These are phyloP conservation scores for Vaucheria bursata DNA, from an alignment of 352 stramenopile genomes.

Conservation along the genomic window DNA sequence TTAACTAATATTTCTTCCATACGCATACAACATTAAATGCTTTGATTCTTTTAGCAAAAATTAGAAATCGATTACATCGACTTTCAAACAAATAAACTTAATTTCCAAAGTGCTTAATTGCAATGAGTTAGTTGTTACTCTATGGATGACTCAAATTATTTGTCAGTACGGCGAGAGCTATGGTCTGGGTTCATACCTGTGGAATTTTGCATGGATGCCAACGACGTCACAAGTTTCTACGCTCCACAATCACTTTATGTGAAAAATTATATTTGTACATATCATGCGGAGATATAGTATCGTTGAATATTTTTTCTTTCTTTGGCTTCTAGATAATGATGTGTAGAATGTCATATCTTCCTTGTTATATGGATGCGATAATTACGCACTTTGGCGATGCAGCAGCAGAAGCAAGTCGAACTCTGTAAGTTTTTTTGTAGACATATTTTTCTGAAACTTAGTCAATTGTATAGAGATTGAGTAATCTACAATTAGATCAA, in stretches of 20 bases:
- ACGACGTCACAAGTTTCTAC: slow-evolving; percentile 37
- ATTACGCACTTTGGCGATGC: slow-evolving; percentile 42
- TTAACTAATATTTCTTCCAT: too few species aligned
- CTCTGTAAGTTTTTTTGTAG: too few species aligned
- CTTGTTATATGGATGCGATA: slow-evolving; percentile 25
- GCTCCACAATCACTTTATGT: slow-evolving; percentile 38
- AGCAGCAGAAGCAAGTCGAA: slow-evolving; percentile 22
- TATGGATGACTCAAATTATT: too few species aligned
- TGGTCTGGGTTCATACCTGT: slow-evolving; percentile 34
- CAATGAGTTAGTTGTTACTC: too few species aligned
- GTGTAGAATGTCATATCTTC: slow-evolving; percentile 37
- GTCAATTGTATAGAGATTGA: too few species aligned
- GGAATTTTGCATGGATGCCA: slow-evolving; percentile 38
- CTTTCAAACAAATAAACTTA: too few species aligned
- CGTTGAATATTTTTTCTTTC: not conserved
- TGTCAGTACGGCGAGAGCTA: slow-evolving; percentile 11
- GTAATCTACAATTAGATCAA: too few species aligned
- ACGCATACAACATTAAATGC: too few species aligned
- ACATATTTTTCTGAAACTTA: too few species aligned
- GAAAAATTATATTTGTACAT: slow-evolving; percentile 5
- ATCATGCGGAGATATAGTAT: not conserved
- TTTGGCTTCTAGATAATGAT: slow-evolving; percentile 21
- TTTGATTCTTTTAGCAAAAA: too few species aligned
- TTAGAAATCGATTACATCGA: too few species aligned
- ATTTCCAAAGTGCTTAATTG: too few species aligned